Base-by-base conservation (phyloP, 805 yeast species). In the Wickerhamomyces sydowiorum region DNA sequence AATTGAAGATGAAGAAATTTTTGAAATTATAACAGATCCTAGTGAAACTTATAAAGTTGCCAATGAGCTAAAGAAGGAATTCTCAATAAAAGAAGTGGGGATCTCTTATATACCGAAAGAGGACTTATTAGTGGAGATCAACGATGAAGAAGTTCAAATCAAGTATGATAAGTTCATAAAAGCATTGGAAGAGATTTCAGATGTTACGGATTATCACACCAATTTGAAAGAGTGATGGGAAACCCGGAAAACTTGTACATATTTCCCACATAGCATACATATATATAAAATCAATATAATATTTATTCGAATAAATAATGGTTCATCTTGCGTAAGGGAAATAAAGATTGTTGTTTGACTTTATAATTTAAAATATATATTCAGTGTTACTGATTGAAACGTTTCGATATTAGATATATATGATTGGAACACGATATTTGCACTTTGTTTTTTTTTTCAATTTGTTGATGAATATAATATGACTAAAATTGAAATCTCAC, bases 191-290 rank as follows among this genome's bases (percentile, higher is more conserved):
- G 87, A 81, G 27, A 66, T 88, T n/a, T 88, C 83, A 38, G 98
- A 93, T 52, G 86, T 91, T 18, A 79, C 87, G 7, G 87, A 78
- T 47, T 78, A 86, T 45, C 86, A 86, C 64, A 75, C 86, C 24
- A 91, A 88, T 58, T 67, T 77, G 50, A 72, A 66, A 45, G 73
- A 69, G 21, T 28, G 24, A 14, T 15, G n/a, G n/a, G n/a, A n/a
- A n/a, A n/a, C n/a, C n/a, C n/a, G n/a, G n/a, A n/a, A n/a, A n/a
- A n/a, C n/a, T 27, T 13, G 10, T 27, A 5, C 29, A 25, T 25
- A 7, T 10, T n/a, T n/a, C n/a, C n/a, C n/a, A n/a, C 28, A 25
- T 9, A 25, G 28, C 28, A 25, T 25, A 12, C 9, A 25, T 25
- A 25, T 25, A 25, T 25, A n/a, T n/a, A n/a, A n/a, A n/a, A n/a